Percentiles rank a stretch among this genome's conserved stretches.
phyloP scores from a whole-genome alignment of 306 rosid species.

The Sphenostylis stenocarpa region DNA sequence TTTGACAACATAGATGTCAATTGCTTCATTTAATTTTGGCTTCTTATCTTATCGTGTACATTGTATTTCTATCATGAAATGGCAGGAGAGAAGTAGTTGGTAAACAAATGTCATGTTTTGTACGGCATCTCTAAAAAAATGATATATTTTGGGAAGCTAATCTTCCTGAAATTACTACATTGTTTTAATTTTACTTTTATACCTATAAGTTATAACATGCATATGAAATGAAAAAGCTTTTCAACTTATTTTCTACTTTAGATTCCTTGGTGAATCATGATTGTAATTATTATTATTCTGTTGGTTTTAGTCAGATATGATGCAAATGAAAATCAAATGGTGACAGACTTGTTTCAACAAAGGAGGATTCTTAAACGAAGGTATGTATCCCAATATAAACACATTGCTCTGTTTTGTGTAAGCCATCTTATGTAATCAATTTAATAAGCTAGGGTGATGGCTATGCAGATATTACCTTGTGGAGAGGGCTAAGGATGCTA shows the following conservation, averaged over 20 bases:
- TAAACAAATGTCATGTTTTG: background rate
- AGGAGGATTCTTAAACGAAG: conserved; percentile 90
- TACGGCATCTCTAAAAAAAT: background rate
- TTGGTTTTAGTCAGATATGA: conserved; percentile 85
- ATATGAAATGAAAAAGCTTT: conserved; percentile 9
- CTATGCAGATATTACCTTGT: conserved; percentile 82
- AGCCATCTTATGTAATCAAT: background rate
- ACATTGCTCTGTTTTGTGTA: background rate
- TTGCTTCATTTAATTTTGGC: background rate
- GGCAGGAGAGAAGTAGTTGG: background rate
- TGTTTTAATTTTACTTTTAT: background rate
- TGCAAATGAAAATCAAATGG: conserved; percentile 55
- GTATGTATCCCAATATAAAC: conserved; percentile 42
- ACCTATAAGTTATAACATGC: background rate
- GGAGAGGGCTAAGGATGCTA: conserved; percentile 97
- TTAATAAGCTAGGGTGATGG: background rate
- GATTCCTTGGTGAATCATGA: conserved; percentile 5
- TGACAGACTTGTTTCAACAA: conserved; percentile 72
- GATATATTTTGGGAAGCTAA: background rate
- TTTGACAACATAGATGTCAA: background rate
- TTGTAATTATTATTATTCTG: conserved; percentile 35
- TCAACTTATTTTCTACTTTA: background rate
- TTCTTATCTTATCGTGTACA: background rate
- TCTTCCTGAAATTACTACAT: background rate
- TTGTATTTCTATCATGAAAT: conserved; percentile 8